Percentiles rank a stretch among this genome's conserved stretches.
Evolutionary conservation across 441 rosid genomes (phyloP).

Genomic region (Erysimum cheiri): DNA sequence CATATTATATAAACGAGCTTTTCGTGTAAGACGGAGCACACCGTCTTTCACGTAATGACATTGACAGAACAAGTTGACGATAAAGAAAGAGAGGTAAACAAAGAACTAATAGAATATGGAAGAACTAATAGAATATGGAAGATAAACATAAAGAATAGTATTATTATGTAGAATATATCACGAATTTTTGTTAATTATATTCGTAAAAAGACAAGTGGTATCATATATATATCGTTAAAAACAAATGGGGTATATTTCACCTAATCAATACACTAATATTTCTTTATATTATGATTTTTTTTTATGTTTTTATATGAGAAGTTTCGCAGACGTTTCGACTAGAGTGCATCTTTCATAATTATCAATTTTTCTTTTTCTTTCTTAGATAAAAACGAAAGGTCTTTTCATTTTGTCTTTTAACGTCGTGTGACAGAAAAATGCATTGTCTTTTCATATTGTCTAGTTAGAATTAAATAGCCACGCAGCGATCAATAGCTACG

Average conservation of each 20-base stretch:
- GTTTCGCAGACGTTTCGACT: slow-evolving; percentile 16
- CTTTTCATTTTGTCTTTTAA: slow-evolving; percentile 13
- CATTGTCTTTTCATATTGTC: neutral
- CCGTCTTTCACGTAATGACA: slow-evolving; percentile 28
- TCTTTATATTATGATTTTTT: slow-evolving; percentile 15
- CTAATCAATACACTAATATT: slow-evolving; percentile 17
- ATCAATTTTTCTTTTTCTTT: neutral
- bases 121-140: no score
- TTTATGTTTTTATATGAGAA: neutral
- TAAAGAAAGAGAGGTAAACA: neutral
- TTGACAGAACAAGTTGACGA: slow-evolving; percentile 17
- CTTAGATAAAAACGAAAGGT: neutral
- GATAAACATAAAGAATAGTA: neutral
- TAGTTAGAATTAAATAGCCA: neutral
- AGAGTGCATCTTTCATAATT: neutral
- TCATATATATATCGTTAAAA: neutral
- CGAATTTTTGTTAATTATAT: slow-evolving; percentile 2
- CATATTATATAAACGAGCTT: neutral
- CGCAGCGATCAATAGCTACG: slow-evolving; percentile 1
- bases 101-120: neutral
- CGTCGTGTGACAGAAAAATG: neutral
- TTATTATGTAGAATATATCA: neutral
- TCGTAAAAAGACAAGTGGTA: slow-evolving; percentile 14
- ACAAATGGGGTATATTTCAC: slow-evolving; percentile 1
- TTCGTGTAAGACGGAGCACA: slow-evolving; percentile 13